Evolutionary conservation across 495 filamentous ascomycete species (phyloP), one percentile per base, ranked within the genome.

Genomic region (Penicillium cataractarum): DNA sequence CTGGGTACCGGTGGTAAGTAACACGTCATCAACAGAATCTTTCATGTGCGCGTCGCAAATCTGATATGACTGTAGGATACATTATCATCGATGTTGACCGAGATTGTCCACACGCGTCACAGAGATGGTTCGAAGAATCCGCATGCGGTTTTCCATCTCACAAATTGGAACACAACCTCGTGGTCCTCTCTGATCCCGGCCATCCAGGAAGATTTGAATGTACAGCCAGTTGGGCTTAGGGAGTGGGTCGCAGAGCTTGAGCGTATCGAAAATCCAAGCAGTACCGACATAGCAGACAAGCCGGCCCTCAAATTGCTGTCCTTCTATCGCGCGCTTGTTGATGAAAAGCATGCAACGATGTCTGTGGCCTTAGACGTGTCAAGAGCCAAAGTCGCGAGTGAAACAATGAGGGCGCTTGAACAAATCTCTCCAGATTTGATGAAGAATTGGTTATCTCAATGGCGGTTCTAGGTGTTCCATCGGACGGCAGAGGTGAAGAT

Each of bases 61-160:
- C n/a, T n/a, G n/a, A n/a, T n/a, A n/a, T n/a, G n/a, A n/a, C n/a
- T n/a, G n/a, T 39, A 70, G 67, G 65, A 71, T 29, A 68, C 57
- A 1, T 57, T 71, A 26, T 58, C 68, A 12, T 54, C 60, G 12
- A 67, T 71, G 13, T 63, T 71, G 58, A 54, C 54, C 27, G 68
- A 71, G 13, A 65, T 68, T 7, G 55, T 71, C 12, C 39, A 71
- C 39, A 40, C 57, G 26, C 57, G 68, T 26, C 68, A 71, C 37
- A 29, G 15, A 12, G 44, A 40, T 46, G 13, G 1, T 42, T 55
- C 29, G 48, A 62, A 3, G 5, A 22, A 10, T 52, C 51, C 7
- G 60, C 67, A 8, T n/a, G n/a, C n/a, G n/a, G 62, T 70, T 17
- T 75, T 71, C 40, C 75, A 77, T 49, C 52, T 77, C 17, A 70